These are phyloP conservation scores for Penicillium manginii DNA, from an alignment of 495 filamentous ascomycete species.

Conservation along the genomic window DNA sequence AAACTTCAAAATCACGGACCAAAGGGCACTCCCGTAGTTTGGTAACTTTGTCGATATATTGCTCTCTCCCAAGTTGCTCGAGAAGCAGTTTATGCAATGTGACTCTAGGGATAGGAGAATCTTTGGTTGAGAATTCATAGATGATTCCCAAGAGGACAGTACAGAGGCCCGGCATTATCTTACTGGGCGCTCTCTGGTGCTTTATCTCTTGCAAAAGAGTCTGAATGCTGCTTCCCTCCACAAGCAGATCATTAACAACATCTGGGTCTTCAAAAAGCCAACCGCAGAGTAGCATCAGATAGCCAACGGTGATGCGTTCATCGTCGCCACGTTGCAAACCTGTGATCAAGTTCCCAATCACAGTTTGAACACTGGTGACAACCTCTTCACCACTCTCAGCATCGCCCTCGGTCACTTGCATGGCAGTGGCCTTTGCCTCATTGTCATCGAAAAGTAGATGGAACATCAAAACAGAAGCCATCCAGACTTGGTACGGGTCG, in stretches of 20 bases:
- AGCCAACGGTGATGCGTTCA: conserved; percentile 79
- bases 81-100: conserved; percentile 81
- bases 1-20: conserved; percentile 89
- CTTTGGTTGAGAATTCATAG: conserved; percentile 97
- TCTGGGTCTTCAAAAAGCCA: conserved; percentile 94
- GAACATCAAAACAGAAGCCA: conserved; percentile 86
- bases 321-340: conserved; percentile 76
- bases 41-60: conserved; percentile 84
- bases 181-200: conserved; percentile 57
- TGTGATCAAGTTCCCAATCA: conserved; percentile 79
- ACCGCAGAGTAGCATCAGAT: conserved; percentile 88
- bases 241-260: conserved; percentile 90
- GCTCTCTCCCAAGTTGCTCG: conserved; percentile 80
- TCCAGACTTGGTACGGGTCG: conserved; percentile 93
- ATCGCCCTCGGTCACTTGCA: conserved; percentile 85
- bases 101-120: conserved; percentile 85
- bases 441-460: conserved; percentile 85
- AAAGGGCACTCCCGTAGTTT: conserved; percentile 78
- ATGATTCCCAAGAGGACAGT: conserved; percentile 83
- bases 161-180: conserved; percentile 80
- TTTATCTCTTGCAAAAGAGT: conserved; percentile 77
- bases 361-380: conserved; percentile 87
- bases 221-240: conserved; percentile 92
- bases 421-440: conserved; percentile 78
- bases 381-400: conserved; percentile 92